A percentile compares a stretch with the other conserved stretches of the same genome.
Conservation (phyloP, 2,329 filamentous ascomycete genomes). For the Coleophoma crateriformis region DNA sequence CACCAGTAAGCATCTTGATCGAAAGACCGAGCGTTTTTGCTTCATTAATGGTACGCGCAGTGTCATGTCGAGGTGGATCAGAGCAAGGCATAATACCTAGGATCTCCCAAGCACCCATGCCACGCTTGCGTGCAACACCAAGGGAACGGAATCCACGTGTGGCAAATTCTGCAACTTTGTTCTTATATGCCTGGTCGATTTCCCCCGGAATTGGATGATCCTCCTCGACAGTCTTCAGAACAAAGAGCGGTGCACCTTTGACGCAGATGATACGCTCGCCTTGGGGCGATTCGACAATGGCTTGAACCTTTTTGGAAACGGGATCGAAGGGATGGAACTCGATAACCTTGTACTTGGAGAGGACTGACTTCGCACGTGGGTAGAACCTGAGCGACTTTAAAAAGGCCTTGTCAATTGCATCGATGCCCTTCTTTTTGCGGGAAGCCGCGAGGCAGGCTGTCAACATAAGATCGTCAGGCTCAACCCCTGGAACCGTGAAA, state of each 20-base stretch:
- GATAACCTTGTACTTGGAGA: constrained; percentile 79
- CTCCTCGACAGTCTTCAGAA: constrained; percentile 81
- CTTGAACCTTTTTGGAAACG: constrained; percentile 88
- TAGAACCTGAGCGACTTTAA: constrained; percentile 80
- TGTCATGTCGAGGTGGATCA: constrained; percentile 86
- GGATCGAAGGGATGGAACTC: constrained; percentile 88
- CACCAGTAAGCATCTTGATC: constrained; percentile 95
- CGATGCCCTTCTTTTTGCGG: constrained; percentile 93
- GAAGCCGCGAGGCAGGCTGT: constrained; percentile 86
- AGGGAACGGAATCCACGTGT: constrained; percentile 92
- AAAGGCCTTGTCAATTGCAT: constrained; percentile 93
- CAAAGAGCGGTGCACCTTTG: constrained; percentile 85
- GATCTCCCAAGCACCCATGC: constrained; percentile 78
- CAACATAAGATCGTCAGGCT: constrained; percentile 84
- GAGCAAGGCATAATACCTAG: constrained; percentile 94
- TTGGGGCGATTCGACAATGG: constrained; percentile 75
- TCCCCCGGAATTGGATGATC: constrained; percentile 74
- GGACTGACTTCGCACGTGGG: constrained; percentile 72
- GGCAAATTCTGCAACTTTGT: constrained; percentile 87
- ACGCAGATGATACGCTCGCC: constrained; percentile 84
- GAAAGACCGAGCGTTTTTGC: constrained; percentile 82
- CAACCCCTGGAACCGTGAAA: constrained; percentile 75
- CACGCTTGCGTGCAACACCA: constrained; percentile 86
- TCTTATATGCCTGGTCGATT: constrained; percentile 80
- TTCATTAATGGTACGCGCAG: constrained; percentile 83